Percentiles rank a stretch among this genome's conserved stretches.
Evolutionary conservation across 208 protist genomes (phyloP).

Genomic region (Trypanosomatidae sp.): DNA sequence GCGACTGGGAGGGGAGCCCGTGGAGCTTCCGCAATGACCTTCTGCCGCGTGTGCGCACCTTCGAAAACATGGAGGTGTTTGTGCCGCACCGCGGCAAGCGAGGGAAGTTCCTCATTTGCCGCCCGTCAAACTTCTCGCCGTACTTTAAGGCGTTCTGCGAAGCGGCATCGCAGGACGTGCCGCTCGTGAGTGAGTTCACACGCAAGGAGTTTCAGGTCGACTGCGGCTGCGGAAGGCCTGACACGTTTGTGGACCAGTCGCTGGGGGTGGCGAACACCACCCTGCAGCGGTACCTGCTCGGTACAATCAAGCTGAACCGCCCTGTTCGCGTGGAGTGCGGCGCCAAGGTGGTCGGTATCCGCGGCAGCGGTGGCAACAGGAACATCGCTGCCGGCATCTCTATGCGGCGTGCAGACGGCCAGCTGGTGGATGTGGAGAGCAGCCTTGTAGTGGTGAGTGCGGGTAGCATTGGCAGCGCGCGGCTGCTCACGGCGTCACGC

Average conservation of each 20-base stretch:
- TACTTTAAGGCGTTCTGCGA: slow-evolving; percentile 76
- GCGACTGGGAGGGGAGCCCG: slow-evolving; percentile 60
- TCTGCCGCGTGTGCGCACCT: slow-evolving; percentile 51
- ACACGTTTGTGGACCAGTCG: slow-evolving; percentile 59
- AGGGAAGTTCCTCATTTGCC: slow-evolving; percentile 68
- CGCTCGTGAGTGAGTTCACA: slow-evolving; percentile 71
- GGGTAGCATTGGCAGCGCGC: slow-evolving; percentile 60
- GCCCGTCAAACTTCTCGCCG: slow-evolving; percentile 58
- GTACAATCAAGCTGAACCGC: slow-evolving; percentile 58
- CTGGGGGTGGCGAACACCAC: slow-evolving; percentile 62
- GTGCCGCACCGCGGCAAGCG: slow-evolving; percentile 68
- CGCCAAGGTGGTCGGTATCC: slow-evolving; percentile 50
- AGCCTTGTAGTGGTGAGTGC: slow-evolving; percentile 60
- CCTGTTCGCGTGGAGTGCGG: slow-evolving; percentile 64
- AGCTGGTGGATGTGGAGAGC: slow-evolving; percentile 43
- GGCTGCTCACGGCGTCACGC: slow-evolving; percentile 54
- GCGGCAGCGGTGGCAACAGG: slow-evolving; percentile 19
- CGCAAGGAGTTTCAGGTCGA: slow-evolving; percentile 47
- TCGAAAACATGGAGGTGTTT: slow-evolving; percentile 68
- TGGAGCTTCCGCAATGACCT: slow-evolving; percentile 76
- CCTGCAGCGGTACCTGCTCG: slow-evolving; percentile 73
- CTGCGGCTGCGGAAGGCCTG: slow-evolving; percentile 56
- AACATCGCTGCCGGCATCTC: slow-evolving; percentile 54
- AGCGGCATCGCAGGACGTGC: slow-evolving; percentile 65
- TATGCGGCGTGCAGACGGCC: slow-evolving; percentile 39